Evolutionary conservation across 257 asterid species (phyloP).

Genomic region (Schizonepeta tenuifolia): DNA sequence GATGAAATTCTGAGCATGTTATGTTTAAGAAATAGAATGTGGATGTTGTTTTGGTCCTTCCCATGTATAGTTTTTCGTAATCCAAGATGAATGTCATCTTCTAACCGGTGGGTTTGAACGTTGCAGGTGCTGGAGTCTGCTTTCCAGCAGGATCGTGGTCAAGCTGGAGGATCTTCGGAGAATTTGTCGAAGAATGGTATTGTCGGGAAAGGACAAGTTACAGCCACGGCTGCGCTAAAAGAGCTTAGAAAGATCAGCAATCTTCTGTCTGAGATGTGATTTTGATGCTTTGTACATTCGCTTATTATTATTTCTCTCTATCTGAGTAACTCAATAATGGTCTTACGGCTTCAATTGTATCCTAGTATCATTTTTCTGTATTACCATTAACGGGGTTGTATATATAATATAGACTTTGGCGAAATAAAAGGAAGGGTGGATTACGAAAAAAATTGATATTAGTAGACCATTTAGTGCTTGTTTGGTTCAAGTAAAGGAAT

Average conservation of each 20-base stretch:
- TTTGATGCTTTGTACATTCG: conserved; percentile 27
- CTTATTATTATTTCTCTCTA: conserved; percentile 30
- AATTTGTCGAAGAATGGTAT: conserved; percentile 53
- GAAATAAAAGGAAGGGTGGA: not conserved
- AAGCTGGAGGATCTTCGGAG: conserved; percentile 43
- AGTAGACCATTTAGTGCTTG: too few relatives aligned
- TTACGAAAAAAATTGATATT: not conserved
- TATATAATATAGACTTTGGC: conserved; percentile 10
- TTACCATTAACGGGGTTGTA: conserved; percentile 26
- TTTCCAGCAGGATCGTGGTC: conserved; percentile 70
- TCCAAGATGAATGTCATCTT: not conserved
- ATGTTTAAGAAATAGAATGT: not conserved
- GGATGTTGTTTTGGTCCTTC: not conserved
- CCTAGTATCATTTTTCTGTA: conserved; percentile 30
- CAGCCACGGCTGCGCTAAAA: conserved; percentile 79
- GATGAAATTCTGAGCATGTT: not conserved
- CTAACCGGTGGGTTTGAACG: conserved; percentile 16
- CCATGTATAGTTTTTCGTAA: not conserved
- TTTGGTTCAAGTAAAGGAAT: too few relatives aligned
- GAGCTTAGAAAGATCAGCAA: conserved; percentile 92
- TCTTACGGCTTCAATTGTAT: conserved; percentile 31
- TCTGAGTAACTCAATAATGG: conserved; percentile 37
- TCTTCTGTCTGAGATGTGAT: conserved; percentile 80
- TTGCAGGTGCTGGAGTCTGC: conserved; percentile 77
- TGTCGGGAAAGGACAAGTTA: conserved; percentile 74